phyloP scores from a whole-genome alignment of 1,139 yeast genomes.

The Cylindricascospora bacillispora region DNA sequence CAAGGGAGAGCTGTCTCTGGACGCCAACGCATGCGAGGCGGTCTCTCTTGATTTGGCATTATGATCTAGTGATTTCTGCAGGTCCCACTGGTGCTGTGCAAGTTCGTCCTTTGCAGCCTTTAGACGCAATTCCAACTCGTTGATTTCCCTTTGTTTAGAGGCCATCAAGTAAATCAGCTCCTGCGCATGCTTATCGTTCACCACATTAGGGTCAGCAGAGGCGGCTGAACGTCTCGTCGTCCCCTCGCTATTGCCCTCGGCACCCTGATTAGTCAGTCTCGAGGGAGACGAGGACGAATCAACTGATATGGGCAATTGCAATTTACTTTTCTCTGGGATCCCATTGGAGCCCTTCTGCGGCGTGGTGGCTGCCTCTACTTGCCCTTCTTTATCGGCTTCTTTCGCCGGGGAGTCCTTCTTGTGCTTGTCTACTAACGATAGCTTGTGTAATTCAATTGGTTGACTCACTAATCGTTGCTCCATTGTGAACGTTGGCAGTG shows the following conservation, averaged over 20 bases:
- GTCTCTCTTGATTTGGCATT: no score
- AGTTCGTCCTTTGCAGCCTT: constrained; percentile 28
- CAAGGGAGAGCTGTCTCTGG: no score
- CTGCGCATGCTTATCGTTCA: constrained; percentile 3
- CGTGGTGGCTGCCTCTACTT: background rate
- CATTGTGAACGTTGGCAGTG: background rate
- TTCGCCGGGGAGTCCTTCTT: constrained; percentile 1
- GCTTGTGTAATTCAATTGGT: constrained; percentile 24
- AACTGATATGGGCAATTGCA: background rate
- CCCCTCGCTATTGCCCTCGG: no score
- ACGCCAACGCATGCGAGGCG: no score
- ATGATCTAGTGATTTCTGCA: no score
- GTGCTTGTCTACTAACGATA: constrained; percentile 15
- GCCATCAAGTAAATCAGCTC: constrained; percentile 29
- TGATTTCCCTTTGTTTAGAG: constrained; percentile 32
- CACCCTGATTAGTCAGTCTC: no score
- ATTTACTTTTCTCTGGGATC: background rate
- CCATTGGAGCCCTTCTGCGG: background rate
- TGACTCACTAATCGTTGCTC: constrained; percentile 24
- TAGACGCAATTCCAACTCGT: constrained; percentile 30
- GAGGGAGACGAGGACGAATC: background rate
- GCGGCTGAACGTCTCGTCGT: no score
- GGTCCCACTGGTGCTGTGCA: no score
- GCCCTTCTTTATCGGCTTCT: no score
- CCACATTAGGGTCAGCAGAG: no score